phyloP scores from a whole-genome alignment of 306 rosid genomes.

The Sesbania bispinosa region DNA sequence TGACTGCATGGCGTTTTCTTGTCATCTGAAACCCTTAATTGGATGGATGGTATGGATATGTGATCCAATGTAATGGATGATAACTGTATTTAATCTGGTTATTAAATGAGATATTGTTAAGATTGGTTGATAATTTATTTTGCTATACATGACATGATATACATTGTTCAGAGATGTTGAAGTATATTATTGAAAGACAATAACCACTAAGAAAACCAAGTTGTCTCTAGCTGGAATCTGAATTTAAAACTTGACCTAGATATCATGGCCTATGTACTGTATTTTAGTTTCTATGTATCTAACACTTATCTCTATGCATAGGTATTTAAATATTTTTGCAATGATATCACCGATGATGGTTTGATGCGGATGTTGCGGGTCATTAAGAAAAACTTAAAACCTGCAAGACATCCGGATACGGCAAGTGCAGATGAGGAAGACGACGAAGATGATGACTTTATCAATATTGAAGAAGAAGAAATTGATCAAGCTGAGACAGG shows the following conservation, averaged over 20 bases:
- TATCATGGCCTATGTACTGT: too few relatives aligned
- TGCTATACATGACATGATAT: conserved; percentile 1
- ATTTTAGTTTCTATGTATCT: not conserved
- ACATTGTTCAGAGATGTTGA: not conserved
- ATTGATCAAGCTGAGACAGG: conserved; percentile 73
- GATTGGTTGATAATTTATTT: not conserved
- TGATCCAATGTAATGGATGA: not conserved
- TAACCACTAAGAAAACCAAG: not conserved
- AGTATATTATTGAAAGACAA: not conserved
- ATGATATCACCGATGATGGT: conserved; percentile 66
- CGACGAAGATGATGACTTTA: conserved; percentile 65
- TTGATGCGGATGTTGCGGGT: conserved; percentile 79
- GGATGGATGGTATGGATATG: not conserved
- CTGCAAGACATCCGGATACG: conserved; percentile 70
- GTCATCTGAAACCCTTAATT: not conserved
- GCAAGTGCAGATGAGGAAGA: conserved; percentile 54
- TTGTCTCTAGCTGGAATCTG: not conserved
- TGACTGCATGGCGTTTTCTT: not conserved
- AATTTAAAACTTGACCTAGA: not conserved
- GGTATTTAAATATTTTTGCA: conserved; percentile 85
- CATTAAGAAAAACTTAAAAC: conserved; percentile 70
- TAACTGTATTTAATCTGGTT: not conserved
- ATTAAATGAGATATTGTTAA: not conserved
- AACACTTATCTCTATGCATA: conserved; percentile 29
- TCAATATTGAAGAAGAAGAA: conserved; percentile 76